Base-by-base conservation (phyloP, 2,329 filamentous ascomycete species). In the Stemphylium lycopersici region DNA sequence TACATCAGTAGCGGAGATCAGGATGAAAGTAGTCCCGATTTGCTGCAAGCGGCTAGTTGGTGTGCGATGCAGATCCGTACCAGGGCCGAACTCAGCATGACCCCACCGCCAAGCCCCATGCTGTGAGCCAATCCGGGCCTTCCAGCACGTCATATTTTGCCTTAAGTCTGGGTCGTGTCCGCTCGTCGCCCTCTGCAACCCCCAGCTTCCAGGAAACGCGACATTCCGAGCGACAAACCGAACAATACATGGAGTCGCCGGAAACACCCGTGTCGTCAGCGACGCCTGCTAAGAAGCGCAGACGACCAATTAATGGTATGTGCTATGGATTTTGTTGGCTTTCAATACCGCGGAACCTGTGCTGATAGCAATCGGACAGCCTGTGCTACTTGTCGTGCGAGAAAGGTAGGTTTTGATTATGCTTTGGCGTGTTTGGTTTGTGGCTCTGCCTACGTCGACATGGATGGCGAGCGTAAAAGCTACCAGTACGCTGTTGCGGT, bases 291-390 rank as follows among this genome's bases (percentile, higher is more conserved):
- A 65, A 65, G 61, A 65, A 61, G 56, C 63, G 66, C 37, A 66
- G 57, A 52, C 62, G 66, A 44, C 63, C 65, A 38, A 49, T 67
- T n/a, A 69, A 69, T 51, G 66, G 66, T 68, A 60, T 31, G 50
- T 51, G 29, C 12, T 6, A 40, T 45, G 48, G 42, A 45, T 20
- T 24, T 16, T 15, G 20, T 6, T 34, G 8, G 32, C 42, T 43
- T 52, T 37, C 12, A 36, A 45, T 48, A 20, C 36, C 44, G 26
- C 31, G 11, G 36, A 3, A 29, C 11, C 20, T 33, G 15, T 46
- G 43, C 53, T 63, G 58, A 61, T 31, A 26, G 43, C 34, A 20
- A 39, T 11, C 24, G 32, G 26, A 34, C 31, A 64, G 61, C 61
- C 15, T 64, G 61, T 53, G 38, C 56, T 10, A 64, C 61, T 18